These are phyloP conservation scores for Lagerstroemia speciosa DNA, from an alignment of 345 rosid species.

Conservation along the genomic window DNA sequence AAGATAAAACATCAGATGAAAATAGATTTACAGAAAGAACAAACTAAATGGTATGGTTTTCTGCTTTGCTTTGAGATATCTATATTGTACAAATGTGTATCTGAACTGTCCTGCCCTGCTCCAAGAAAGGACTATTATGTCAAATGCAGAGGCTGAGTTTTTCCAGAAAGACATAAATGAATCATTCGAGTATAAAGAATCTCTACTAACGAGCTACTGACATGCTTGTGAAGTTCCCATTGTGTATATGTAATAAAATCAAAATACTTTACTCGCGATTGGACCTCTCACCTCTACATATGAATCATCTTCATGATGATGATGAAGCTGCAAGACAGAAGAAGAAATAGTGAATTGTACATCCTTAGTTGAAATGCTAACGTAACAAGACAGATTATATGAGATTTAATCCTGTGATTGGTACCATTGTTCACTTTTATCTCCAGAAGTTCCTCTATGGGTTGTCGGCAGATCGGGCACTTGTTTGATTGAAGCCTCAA, in stretches of 20 bases:
- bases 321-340: slow-evolving; percentile 6
- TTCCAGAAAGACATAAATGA: background rate
- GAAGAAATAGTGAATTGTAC: background rate
- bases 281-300: background rate
- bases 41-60: background rate
- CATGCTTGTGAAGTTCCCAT: background rate
- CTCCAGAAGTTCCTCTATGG: slow-evolving; percentile 25
- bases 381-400: too few species aligned
- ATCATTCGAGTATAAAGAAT: background rate
- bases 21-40: background rate
- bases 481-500: slow-evolving; percentile 21
- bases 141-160: background rate
- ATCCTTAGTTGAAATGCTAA: background rate
- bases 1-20: background rate
- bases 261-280: background rate
- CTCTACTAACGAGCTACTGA: background rate
- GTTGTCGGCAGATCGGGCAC: slow-evolving; percentile 29
- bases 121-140: background rate
- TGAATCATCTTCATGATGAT: background rate
- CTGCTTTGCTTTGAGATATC: background rate
- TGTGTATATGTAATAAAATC: background rate
- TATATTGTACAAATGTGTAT: background rate
- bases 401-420: background rate
- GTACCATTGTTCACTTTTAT: slow-evolving; percentile 23
- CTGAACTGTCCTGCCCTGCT: background rate